phyloP scores from a whole-genome alignment of 768 basidiomycete species.

The Boletellus emodensis region DNA sequence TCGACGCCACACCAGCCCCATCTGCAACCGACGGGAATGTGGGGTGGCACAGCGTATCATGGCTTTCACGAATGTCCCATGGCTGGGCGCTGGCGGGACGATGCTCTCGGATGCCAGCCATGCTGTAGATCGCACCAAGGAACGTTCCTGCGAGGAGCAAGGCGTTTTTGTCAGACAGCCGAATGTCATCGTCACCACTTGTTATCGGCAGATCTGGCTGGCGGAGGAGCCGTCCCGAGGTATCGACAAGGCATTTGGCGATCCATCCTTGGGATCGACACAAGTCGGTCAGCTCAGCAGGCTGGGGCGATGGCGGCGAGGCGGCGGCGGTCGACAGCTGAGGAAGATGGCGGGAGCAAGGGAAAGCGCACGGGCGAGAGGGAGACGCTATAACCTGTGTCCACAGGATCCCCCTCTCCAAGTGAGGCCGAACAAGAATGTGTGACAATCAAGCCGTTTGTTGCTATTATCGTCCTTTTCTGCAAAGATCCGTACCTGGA shows the following conservation, averaged over 20 bases:
- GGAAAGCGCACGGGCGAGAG: neutral
- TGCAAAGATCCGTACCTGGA: slow-evolving; percentile 13
- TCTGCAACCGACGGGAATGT: too few species aligned
- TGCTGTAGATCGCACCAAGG: too few species aligned
- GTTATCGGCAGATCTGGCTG: neutral
- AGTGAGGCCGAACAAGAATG: neutral
- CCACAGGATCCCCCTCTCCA: neutral
- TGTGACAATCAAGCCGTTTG: neutral
- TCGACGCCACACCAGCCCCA: neutral
- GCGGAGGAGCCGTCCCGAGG: neutral
- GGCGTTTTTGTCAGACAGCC: neutral
- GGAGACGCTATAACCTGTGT: neutral
- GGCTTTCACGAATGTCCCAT: neutral
- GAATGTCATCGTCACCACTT: neutral
- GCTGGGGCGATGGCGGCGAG: neutral
- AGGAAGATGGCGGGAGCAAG: neutral
- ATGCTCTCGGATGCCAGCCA: too few species aligned
- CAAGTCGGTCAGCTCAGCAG: neutral
- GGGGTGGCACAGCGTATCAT: too few species aligned
- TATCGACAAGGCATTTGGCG: neutral
- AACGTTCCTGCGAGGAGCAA: too few species aligned
- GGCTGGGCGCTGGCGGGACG: neutral
- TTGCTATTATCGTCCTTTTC: neutral
- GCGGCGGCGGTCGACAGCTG: neutral
- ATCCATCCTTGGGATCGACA: slow-evolving; percentile 1